Evolutionary conservation across 2,329 filamentous ascomycete species (phyloP).

Genomic region (Arachnopeziza araneosa): DNA sequence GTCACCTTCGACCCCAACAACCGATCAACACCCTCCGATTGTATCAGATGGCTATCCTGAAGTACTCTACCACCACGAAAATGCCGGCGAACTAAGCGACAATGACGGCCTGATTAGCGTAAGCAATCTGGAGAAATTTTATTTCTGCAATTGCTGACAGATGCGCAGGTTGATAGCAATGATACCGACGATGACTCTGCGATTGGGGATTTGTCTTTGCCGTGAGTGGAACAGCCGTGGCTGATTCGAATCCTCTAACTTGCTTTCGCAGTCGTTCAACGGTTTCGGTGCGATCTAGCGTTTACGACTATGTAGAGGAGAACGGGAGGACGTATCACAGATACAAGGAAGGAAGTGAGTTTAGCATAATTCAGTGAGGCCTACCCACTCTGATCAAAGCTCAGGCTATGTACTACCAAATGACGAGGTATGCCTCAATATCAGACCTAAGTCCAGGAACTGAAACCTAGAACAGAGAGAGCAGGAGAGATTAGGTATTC

Average conservation of each 20-base stretch:
- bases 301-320: conserved; percentile 41
- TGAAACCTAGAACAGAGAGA: conserved; percentile 1
- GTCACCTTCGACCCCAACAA: not conserved
- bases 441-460: not conserved
- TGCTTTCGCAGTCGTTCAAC: not conserved
- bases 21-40: not conserved
- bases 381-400: not conserved
- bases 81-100: conserved; percentile 2
- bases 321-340: conserved; percentile 44
- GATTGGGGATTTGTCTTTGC: conserved; percentile 3
- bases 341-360: conserved; percentile 34
- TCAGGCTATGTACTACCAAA: conserved; percentile 25
- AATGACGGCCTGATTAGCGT: conserved; percentile 1
- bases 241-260: not conserved
- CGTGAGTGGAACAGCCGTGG: not conserved
- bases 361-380: not conserved
- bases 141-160: not conserved
- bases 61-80: not conserved
- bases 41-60: not conserved
- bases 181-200: conserved; percentile 8
- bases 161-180: conserved; percentile 1
- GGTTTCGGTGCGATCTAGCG: conserved; percentile 36
- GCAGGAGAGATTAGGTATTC: conserved; percentile 9
- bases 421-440: conserved; percentile 14
- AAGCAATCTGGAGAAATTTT: not conserved